Conservation (phyloP, 2,329 filamentous ascomycete species). For the Pezicula neosporulosa region DNA sequence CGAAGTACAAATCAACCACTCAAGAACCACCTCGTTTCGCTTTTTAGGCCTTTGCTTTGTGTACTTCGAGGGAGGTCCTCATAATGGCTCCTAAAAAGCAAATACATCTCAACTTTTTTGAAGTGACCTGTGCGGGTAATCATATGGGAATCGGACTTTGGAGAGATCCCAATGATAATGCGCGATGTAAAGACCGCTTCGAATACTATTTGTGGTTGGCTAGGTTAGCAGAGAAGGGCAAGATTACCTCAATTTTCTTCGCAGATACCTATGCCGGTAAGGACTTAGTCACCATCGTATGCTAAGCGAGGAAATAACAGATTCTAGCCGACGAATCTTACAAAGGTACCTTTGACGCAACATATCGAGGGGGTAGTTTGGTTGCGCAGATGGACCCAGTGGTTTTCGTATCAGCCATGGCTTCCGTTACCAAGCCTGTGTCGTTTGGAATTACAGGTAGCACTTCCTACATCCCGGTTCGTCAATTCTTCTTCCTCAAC, state of each 20-base stretch:
- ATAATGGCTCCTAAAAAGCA: neutral
- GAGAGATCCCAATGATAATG: slow-evolving; percentile 1
- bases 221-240: neutral
- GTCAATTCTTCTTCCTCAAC: neutral
- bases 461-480: slow-evolving; percentile 49
- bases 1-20: neutral
- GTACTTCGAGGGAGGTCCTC: neutral
- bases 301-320: neutral
- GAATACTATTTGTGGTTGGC: neutral
- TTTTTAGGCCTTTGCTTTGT: too few species aligned
- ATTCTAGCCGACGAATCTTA: slow-evolving; percentile 52
- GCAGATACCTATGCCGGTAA: neutral
- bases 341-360: slow-evolving; percentile 46
- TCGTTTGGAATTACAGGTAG: slow-evolving; percentile 63
- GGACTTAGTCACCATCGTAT: neutral
- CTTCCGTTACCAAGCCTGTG: slow-evolving; percentile 59
- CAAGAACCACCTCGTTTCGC: neutral
- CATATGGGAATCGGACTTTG: slow-evolving; percentile 1
- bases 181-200: neutral
- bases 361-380: slow-evolving; percentile 59
- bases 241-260: slow-evolving; percentile 1
- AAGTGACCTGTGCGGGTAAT: neutral
- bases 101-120: neutral
- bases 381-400: slow-evolving; percentile 62
- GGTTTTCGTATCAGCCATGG: slow-evolving; percentile 60